Conservation (phyloP, 192 early-diverging fungal species). For the Coemansia sp. region DNA sequence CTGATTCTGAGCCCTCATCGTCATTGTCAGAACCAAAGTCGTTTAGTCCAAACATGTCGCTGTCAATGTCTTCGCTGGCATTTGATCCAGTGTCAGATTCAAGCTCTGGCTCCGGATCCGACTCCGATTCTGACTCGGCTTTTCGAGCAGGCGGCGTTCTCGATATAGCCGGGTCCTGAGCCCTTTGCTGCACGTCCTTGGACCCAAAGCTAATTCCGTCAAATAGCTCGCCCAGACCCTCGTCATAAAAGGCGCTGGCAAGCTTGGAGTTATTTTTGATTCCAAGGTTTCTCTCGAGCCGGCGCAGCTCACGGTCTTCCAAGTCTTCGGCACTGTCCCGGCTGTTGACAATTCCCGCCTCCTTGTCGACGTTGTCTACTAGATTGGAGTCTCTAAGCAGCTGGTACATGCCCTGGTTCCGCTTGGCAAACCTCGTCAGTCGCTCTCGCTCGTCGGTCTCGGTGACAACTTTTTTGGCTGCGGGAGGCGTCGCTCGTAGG, state of each 20-base stretch:
- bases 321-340: conserved; percentile 20
- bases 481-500: background rate
- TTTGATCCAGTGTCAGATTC: background rate
- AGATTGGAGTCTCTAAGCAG: conserved; percentile 49
- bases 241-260: conserved; percentile 33
- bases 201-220: conserved; percentile 39
- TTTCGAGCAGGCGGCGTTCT: background rate
- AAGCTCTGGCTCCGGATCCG: background rate
- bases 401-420: conserved; percentile 52
- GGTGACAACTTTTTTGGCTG: background rate
- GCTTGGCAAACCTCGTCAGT: conserved; percentile 53
- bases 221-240: conserved; percentile 49
- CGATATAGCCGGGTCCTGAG: background rate
- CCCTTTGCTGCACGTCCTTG: conserved; percentile 16
- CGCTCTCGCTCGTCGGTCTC: conserved; percentile 34
- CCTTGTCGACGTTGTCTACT: conserved; percentile 36
- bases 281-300: conserved; percentile 49
- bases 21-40: conserved; percentile 19
- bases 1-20: conserved; percentile 20
- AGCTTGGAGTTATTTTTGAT: conserved; percentile 50
- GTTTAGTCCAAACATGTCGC: conserved; percentile 36
- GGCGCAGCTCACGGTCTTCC: conserved; percentile 53
- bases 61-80: conserved; percentile 9
- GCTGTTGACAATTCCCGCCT: conserved; percentile 23
- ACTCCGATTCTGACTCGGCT: background rate